A percentile compares a stretch with the other conserved stretches of the same genome.
phyloP scores from a whole-genome alignment of 129 eudicot genomes.

The Arctium lappa region DNA sequence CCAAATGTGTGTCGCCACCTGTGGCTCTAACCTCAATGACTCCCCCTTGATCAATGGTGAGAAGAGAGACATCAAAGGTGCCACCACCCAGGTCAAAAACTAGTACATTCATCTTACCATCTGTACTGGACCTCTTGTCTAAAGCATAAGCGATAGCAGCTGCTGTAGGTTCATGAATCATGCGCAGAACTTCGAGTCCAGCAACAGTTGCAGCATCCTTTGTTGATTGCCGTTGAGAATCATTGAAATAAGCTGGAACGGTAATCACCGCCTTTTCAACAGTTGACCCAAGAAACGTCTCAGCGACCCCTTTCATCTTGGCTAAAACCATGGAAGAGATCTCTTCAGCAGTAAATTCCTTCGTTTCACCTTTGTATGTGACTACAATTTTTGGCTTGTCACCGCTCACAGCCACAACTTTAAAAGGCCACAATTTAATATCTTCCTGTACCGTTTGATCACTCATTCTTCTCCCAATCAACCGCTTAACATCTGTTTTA shows the following conservation, averaged over 20 bases:
- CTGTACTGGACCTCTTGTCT: constrained; percentile 13
- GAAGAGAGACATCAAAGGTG: constrained; percentile 32
- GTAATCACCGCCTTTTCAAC: constrained; percentile 42
- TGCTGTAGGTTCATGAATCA: constrained; percentile 31
- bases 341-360: constrained; percentile 34
- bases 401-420: constrained; percentile 16
- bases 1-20: constrained; percentile 32
- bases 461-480: constrained; percentile 31
- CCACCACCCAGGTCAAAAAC: constrained; percentile 33
- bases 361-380: constrained; percentile 14
- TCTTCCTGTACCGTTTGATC: constrained; percentile 26
- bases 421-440: constrained; percentile 28
- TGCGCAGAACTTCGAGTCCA: constrained; percentile 34
- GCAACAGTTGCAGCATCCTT: constrained; percentile 43
- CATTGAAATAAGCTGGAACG: constrained; percentile 40
- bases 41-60: constrained; percentile 17
- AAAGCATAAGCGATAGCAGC: constrained; percentile 30
- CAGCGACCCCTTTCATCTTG: constrained; percentile 36
- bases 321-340: constrained; percentile 38
- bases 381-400: constrained; percentile 25
- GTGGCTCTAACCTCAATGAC: constrained; percentile 23
- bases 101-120: constrained; percentile 24
- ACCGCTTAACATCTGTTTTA: constrained; percentile 20
- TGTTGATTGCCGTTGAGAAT: constrained; percentile 41
- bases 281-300: constrained; percentile 30